Conservation (phyloP, 371 early-diverging fungal genomes). For the Syncephalastrum sp. region DNA sequence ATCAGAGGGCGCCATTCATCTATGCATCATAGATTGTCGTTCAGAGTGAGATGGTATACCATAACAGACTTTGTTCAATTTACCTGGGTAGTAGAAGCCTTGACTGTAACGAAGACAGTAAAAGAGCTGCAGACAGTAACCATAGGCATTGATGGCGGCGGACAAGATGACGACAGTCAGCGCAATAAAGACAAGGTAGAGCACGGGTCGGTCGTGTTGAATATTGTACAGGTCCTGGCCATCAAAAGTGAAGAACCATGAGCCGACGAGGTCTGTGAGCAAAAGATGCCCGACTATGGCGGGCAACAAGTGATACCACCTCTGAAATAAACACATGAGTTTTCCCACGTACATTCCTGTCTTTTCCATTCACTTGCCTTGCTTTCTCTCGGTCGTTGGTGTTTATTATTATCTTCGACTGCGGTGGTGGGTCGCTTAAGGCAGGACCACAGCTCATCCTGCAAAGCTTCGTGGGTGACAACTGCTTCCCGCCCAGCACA, state of each 20-base stretch:
- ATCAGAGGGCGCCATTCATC: slow-evolving; percentile 41
- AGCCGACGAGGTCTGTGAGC: slow-evolving; percentile 18
- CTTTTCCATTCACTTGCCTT: neutral
- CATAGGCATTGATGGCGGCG: slow-evolving; percentile 24
- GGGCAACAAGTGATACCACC: slow-evolving; percentile 29
- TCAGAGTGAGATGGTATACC: too few relatives aligned
- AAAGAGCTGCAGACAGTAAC: slow-evolving; percentile 22
- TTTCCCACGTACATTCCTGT: slow-evolving; percentile 4
- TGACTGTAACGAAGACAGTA: slow-evolving; percentile 21
- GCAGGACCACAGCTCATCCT: slow-evolving; percentile 29
- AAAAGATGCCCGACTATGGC: slow-evolving; percentile 13
- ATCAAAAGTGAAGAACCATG: slow-evolving; percentile 25
- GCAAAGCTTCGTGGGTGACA: slow-evolving; percentile 12
- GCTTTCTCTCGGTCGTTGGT: slow-evolving; percentile 12
- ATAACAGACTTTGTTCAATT: too few relatives aligned
- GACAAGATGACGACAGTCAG: slow-evolving; percentile 15
- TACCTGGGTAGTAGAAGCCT: slow-evolving; percentile 31
- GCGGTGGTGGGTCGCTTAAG: slow-evolving; percentile 11
- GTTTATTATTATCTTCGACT: slow-evolving; percentile 14
- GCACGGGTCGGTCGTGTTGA: slow-evolving; percentile 9
- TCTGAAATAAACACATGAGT: slow-evolving; percentile 6
- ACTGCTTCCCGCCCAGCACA: slow-evolving; percentile 18
- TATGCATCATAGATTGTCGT: neutral
- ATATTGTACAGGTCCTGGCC: slow-evolving; percentile 18
- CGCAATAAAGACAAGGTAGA: slow-evolving; percentile 21